A percentile compares a stretch with the other conserved stretches of the same genome.
These are phyloP conservation scores for Ceratonia siliqua DNA, from an alignment of 306 rosid genomes.

Conservation along the genomic window DNA sequence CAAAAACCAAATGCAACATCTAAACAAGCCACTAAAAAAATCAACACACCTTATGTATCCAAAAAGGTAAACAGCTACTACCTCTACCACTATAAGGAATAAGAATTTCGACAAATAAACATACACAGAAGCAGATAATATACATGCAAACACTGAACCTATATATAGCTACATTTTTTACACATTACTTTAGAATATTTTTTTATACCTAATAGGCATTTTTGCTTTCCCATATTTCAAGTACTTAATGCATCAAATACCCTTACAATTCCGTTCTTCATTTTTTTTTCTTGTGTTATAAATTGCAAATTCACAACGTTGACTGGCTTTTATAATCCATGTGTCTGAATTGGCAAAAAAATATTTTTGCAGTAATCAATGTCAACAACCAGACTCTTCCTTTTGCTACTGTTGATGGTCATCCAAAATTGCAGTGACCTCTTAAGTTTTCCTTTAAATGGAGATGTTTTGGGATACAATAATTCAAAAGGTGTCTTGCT, in stretches of 20 bases:
- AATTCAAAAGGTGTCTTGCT: too few species aligned
- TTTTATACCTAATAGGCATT: background rate
- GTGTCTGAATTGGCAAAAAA: too few species aligned
- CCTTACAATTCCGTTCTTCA: conserved; percentile 1
- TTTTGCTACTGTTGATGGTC: too few species aligned
- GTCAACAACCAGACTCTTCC: too few species aligned
- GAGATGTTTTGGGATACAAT: too few species aligned
- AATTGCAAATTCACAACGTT: conserved; percentile 1
- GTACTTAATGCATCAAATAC: conserved; percentile 14
- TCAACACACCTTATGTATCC: conserved; percentile 1
- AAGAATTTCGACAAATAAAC: background rate
- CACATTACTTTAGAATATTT: background rate
- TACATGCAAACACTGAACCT: background rate
- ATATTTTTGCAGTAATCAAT: too few species aligned
- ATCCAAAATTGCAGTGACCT: too few species aligned
- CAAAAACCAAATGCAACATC: background rate
- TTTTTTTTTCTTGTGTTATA: conserved; percentile 2
- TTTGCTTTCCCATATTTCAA: background rate
- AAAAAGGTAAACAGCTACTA: background rate
- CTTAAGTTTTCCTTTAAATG: too few species aligned
- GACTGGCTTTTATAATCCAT: conserved; percentile 5
- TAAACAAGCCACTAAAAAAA: background rate
- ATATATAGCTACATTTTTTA: background rate
- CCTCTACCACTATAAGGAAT: background rate
- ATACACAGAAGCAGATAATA: background rate